These are phyloP conservation scores for Syncephalastrum monosporum DNA, from an alignment of 371 early-diverging fungal species.

Conservation along the genomic window DNA sequence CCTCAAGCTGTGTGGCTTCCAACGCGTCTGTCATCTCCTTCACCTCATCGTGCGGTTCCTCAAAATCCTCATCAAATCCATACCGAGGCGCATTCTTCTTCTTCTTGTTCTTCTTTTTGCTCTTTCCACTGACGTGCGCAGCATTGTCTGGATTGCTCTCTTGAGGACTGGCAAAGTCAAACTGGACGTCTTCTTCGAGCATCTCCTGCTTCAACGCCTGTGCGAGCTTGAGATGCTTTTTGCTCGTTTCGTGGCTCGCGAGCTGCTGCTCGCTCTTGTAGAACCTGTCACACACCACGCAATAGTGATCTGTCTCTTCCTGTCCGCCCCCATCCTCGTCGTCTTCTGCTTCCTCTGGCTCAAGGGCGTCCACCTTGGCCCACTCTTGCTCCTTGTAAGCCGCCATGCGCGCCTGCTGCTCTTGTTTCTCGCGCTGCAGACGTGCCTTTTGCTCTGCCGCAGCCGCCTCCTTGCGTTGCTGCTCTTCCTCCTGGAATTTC, in stretches of 20 bases:
- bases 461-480: constrained; percentile 49
- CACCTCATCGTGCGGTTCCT: constrained; percentile 29
- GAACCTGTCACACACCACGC: constrained; percentile 79
- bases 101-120: constrained; percentile 37
- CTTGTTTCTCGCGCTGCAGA: constrained; percentile 50
- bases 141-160: constrained; percentile 30
- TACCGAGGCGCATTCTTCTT: constrained; percentile 35
- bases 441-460: constrained; percentile 55
- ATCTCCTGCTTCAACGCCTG: constrained; percentile 66
- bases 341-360: constrained; percentile 26
- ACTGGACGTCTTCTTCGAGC: constrained; percentile 55
- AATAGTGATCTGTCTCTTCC: constrained; percentile 55
- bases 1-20: constrained; percentile 11
- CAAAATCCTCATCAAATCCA: constrained; percentile 25
- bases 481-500: constrained; percentile 49
- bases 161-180: constrained; percentile 34
- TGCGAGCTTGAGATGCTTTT: constrained; percentile 73
- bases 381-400: constrained; percentile 64
- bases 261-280: constrained; percentile 78
- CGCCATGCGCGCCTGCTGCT: constrained; percentile 47
- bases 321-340: constrained; percentile 45
- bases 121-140: constrained; percentile 18
- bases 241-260: constrained; percentile 74
- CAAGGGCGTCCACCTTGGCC: constrained; percentile 50
- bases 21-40: constrained; percentile 27